Evolutionary conservation across 441 rosid species (phyloP).

Genomic region (Pelargonium cotyledonis): DNA sequence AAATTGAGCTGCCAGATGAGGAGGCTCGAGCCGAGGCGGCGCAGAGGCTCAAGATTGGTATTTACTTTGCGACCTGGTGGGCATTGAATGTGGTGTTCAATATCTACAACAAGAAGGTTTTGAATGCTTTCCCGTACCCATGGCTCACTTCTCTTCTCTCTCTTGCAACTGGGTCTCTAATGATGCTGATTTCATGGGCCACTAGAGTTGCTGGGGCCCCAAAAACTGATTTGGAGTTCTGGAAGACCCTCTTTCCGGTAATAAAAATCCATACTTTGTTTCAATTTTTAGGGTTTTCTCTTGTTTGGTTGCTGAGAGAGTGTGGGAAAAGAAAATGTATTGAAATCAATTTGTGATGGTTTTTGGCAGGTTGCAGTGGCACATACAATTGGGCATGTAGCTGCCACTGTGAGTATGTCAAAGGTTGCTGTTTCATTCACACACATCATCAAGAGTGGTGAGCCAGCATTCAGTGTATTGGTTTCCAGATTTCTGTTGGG

Average conservation of each 20-base stretch:
- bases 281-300: not conserved
- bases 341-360: not conserved
- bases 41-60: slow-evolving; percentile 40
- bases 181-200: slow-evolving; percentile 27
- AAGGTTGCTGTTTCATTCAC: slow-evolving; percentile 96
- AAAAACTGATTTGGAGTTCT: slow-evolving; percentile 22
- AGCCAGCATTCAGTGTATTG: slow-evolving; percentile 83
- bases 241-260: slow-evolving; percentile 26
- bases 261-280: not conserved
- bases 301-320: slow-evolving; percentile 1
- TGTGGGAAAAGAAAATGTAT: not conserved
- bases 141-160: slow-evolving; percentile 35
- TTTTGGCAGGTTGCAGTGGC: slow-evolving; percentile 72
- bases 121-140: slow-evolving; percentile 53
- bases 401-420: slow-evolving; percentile 95
- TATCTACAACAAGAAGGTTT: slow-evolving; percentile 56
- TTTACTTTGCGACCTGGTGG: slow-evolving; percentile 59
- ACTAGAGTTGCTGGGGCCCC: slow-evolving; percentile 23
- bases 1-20: slow-evolving; percentile 44
- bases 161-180: slow-evolving; percentile 23
- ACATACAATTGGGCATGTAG: slow-evolving; percentile 93
- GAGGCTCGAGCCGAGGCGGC: slow-evolving; percentile 26
- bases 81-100: slow-evolving; percentile 53
- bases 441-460: slow-evolving; percentile 87
- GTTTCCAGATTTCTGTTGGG: slow-evolving; percentile 72